phyloP scores from a whole-genome alignment of 1,284 basidiomycete species.

The Moesziomyces sp. region DNA sequence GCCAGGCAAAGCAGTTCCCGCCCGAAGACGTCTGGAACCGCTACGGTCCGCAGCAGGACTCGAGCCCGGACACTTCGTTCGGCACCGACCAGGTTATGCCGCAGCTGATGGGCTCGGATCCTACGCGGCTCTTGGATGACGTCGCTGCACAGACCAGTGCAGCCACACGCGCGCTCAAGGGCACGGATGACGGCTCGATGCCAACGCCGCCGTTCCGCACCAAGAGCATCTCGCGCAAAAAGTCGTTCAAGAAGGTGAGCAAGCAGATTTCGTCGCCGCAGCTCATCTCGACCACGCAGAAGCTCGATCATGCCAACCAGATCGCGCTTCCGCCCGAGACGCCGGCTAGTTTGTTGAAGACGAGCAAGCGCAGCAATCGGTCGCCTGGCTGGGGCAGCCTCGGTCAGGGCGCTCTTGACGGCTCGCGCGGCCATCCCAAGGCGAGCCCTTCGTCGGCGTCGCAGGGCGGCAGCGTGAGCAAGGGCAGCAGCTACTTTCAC shows the following conservation, averaged over 20 bases:
- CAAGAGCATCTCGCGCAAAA: constrained; percentile 51
- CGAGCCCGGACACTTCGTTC: constrained; percentile 8
- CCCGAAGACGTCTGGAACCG: constrained; percentile 36
- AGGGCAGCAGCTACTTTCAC: constrained; percentile 28
- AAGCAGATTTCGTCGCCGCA: constrained; percentile 59
- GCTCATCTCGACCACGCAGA: constrained; percentile 58
- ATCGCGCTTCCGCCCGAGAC: constrained; percentile 18
- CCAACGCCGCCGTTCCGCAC: constrained; percentile 38
- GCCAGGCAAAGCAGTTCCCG: constrained; percentile 12
- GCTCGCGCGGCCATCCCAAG: constrained; percentile 17
- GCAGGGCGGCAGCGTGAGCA: constrained; percentile 20
- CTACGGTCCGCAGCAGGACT: constrained; percentile 27
- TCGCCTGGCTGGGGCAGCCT: constrained; percentile 38
- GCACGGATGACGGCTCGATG: constrained; percentile 32
- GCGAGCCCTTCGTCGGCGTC: constrained; percentile 13
- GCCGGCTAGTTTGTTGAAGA: background rate
- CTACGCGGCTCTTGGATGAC: constrained; percentile 44
- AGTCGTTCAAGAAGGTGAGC: constrained; percentile 50
- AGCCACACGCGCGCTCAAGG: constrained; percentile 60
- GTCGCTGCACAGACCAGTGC: constrained; percentile 57
- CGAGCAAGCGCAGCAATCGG: constrained; percentile 10
- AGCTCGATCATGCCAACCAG: constrained; percentile 48
- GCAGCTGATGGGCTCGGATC: constrained; percentile 9
- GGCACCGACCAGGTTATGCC: constrained; percentile 4
- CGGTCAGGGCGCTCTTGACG: constrained; percentile 8